These are phyloP conservation scores for Capsicum baccatum DNA, from an alignment of 257 asterid species.

Conservation along the genomic window DNA sequence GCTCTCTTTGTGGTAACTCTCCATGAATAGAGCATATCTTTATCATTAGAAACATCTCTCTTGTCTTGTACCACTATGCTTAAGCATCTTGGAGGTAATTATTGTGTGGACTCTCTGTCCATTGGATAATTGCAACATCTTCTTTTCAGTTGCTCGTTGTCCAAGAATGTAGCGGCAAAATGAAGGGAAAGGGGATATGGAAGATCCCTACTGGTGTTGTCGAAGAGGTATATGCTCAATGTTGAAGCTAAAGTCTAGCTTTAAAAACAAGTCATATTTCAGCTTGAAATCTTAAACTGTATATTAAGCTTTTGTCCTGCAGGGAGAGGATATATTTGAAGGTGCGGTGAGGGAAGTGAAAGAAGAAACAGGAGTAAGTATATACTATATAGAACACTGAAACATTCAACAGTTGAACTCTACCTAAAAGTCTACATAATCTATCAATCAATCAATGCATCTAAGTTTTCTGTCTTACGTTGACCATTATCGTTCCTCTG, in stretches of 20 bases:
- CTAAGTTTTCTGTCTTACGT: not conserved
- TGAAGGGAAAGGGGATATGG: constrained; percentile 62
- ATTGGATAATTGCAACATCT: not conserved
- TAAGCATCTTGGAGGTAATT: not conserved
- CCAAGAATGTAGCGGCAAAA: constrained; percentile 63
- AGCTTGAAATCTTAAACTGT: not conserved
- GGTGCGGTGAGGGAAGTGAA: constrained; percentile 74
- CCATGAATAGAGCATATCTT: not conserved
- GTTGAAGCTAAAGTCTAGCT: not conserved
- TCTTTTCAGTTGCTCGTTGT: constrained; percentile 69
- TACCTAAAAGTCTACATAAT: not conserved
- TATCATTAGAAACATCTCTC: not conserved
- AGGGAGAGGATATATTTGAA: constrained; percentile 68
- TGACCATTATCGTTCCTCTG: not conserved
- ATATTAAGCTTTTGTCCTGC: constrained; percentile 34
- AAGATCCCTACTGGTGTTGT: constrained; percentile 76
- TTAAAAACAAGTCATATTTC: not conserved
- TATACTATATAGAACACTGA: not conserved
- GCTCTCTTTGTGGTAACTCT: not conserved
- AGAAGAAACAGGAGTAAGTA: constrained; percentile 83
- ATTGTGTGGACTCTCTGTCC: not conserved
- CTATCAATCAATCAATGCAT: not conserved
- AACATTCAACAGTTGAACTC: not conserved
- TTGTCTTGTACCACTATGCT: not conserved
- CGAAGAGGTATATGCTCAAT: constrained; percentile 54